These are phyloP conservation scores for Phlegmacium glaucopus DNA, from an alignment of 768 basidiomycete species.

Conservation along the genomic window DNA sequence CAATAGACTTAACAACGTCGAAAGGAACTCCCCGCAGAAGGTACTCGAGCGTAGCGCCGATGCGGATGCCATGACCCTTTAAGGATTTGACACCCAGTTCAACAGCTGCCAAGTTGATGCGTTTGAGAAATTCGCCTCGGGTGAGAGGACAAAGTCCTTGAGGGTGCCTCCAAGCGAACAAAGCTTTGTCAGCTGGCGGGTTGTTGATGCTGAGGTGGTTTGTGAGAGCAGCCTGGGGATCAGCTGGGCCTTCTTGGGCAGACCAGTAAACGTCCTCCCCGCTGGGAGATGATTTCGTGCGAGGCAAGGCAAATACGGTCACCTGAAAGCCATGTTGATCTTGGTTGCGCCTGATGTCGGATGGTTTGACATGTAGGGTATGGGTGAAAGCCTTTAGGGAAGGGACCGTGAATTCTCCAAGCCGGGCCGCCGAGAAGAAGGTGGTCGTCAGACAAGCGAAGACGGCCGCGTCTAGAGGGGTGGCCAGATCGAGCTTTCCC, in stretches of 20 bases:
- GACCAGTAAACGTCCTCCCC: slow-evolving; percentile 26
- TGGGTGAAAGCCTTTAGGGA: slow-evolving; percentile 13
- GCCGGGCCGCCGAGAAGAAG: slow-evolving; percentile 10
- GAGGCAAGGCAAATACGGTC: slow-evolving; percentile 17
- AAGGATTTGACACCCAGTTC: slow-evolving; percentile 6
- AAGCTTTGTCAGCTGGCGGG: slow-evolving; percentile 7
- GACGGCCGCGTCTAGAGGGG: slow-evolving; percentile 16
- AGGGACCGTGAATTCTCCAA: slow-evolving; percentile 20
- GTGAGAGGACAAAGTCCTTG: slow-evolving; percentile 2
- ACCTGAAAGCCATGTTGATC: slow-evolving; percentile 10
- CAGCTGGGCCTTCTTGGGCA: slow-evolving; percentile 13
- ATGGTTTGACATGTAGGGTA: slow-evolving; percentile 1
- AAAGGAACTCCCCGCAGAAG: slow-evolving; percentile 20
- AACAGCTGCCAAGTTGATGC: background rate
- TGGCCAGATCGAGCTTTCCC: slow-evolving; percentile 5
- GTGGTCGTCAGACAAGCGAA: slow-evolving; percentile 17
- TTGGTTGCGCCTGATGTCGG: background rate
- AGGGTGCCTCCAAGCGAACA: slow-evolving; percentile 5
- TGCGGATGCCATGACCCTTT: slow-evolving; percentile 27
- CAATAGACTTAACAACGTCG: slow-evolving; percentile 22
- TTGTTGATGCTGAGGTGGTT: slow-evolving; percentile 26
- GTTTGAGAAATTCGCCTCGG: slow-evolving; percentile 3
- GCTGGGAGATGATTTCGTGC: background rate
- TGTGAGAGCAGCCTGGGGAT: slow-evolving; percentile 15
- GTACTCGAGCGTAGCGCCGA: slow-evolving; percentile 25